Percentiles rank a stretch among this genome's conserved stretches.
Evolutionary conservation across 2,329 filamentous ascomycete genomes (phyloP).

Genomic region (Exophiala phaeomuriformis): DNA sequence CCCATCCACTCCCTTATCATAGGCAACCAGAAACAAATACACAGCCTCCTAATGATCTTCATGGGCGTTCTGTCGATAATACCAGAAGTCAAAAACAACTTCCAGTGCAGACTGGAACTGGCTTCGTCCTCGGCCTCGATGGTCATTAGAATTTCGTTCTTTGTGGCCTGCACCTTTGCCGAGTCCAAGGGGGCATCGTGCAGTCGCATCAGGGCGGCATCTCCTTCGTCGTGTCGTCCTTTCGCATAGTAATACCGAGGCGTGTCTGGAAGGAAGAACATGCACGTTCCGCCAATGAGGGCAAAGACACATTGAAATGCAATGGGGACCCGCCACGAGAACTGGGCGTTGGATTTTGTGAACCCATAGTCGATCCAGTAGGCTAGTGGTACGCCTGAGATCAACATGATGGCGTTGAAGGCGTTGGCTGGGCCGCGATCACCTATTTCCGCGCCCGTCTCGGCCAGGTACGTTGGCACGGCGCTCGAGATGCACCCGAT

Average conservation of each 20-base stretch:
- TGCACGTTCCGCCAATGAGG: constrained; percentile 22
- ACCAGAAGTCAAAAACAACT: constrained; percentile 11
- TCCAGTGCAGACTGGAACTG: constrained; percentile 13
- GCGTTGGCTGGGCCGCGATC: constrained; percentile 28
- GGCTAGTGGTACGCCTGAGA: constrained; percentile 28
- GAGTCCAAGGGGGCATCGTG: constrained; percentile 21
- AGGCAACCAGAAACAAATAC: constrained; percentile 19
- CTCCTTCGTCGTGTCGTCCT: constrained; percentile 24
- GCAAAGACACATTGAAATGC: constrained; percentile 29
- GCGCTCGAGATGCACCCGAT: constrained; percentile 31
- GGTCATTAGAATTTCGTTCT: constrained; percentile 26
- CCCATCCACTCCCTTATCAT: constrained; percentile 20
- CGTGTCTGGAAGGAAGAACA: constrained; percentile 27
- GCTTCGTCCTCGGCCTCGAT: constrained; percentile 21
- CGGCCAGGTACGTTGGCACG: constrained; percentile 30
- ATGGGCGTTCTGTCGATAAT: constrained; percentile 16
- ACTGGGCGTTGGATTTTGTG: constrained; percentile 27
- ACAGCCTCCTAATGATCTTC: constrained; percentile 15
- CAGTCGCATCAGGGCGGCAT: constrained; percentile 26
- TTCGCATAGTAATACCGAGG: constrained; percentile 30
- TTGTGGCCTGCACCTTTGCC: constrained; percentile 18
- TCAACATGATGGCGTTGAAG: constrained; percentile 30
- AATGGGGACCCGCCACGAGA: constrained; percentile 30
- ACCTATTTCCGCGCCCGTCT: constrained; percentile 28
- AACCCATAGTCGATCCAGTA: constrained; percentile 35